Base-by-base conservation (phyloP, 345 rosid genomes). In the Citrus unshiu region DNA sequence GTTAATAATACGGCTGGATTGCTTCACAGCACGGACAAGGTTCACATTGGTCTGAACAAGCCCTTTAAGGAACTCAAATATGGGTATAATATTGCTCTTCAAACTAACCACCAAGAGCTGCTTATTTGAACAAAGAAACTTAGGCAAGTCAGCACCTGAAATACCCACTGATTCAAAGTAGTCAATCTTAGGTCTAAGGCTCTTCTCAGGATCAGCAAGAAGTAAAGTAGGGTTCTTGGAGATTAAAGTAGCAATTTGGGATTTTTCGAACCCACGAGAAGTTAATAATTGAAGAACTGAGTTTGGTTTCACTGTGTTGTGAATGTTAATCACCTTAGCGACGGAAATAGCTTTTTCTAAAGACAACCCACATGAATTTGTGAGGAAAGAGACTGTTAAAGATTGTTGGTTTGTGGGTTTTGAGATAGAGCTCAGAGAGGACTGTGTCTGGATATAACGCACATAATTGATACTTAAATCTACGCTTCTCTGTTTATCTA, bases 131-230 rank as follows among this genome's bases (percentile, higher is more conserved):
- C 74, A 43, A 1, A 85, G 34, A 73, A 82, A 19, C 60, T 21
- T 60, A 27, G 49, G 29, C 69, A 85, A 69, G 40, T 70, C 71
- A 35, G 29, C 18, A 61, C 75, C 70, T 21, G 6, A 34, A 68
- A 82, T 64, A 63, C 85, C 85, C 62, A 82, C 16, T 1, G 81
- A 77, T 39, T 79, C 63, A 29, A 85, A 65, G 72, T 67, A 85
- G 24, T 82, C 77, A 72, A 85, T 58, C 79, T 85, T 82, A 18
- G 85, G 87, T 35, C 70, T 74, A 56, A 85, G 78, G 65, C n/a
- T 77, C 49, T 70, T 79, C 58, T 70, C 82, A 0, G 72, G 74
- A 29, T 82, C 35, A 14, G 83, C 62, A 9, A 70, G 22, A 3
- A 82, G 16, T 18, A 76, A 21, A 12, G 4, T 21, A 0, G 87